These are phyloP conservation scores for Rubia yunnanensis DNA, from an alignment of 257 asterid genomes.

Conservation along the genomic window DNA sequence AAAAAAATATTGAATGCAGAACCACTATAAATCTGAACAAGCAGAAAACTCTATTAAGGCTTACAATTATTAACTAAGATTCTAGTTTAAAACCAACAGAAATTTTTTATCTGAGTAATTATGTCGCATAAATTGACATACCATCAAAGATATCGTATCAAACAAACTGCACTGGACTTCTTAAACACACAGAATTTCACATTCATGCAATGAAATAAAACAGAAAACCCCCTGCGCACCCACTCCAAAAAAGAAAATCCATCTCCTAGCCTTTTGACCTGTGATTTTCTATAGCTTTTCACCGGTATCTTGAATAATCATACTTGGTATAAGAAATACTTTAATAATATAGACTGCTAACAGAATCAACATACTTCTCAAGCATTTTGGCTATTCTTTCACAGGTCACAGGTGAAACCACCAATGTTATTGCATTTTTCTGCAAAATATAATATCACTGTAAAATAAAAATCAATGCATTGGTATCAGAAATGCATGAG, in stretches of 20 bases:
- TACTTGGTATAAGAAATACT: background rate
- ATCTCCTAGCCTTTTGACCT: background rate
- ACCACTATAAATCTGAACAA: background rate
- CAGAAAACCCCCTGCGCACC: background rate
- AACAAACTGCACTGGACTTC: background rate
- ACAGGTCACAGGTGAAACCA: conserved; percentile 70
- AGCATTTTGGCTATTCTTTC: conserved; percentile 67
- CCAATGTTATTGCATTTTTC: conserved; percentile 78
- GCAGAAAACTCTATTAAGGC: background rate
- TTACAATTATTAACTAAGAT: background rate
- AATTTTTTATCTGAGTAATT: background rate
- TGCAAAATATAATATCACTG: conserved; percentile 31
- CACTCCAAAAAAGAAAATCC: background rate
- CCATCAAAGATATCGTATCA: background rate
- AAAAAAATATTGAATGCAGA: background rate
- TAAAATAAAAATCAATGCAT: conserved; percentile 2
- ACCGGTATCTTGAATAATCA: no score
- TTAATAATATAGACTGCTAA: background rate
- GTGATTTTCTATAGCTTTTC: background rate
- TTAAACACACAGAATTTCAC: background rate
- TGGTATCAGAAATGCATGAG: conserved; percentile 11
- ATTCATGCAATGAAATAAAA: background rate
- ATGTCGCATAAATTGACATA: background rate
- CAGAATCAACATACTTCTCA: conserved; percentile 48
- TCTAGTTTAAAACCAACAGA: background rate